Evolutionary conservation across 2,329 filamentous ascomycete genomes (phyloP), one percentile per base, ranked within the genome.

Genomic region (Myriosclerotinia curreyana): DNA sequence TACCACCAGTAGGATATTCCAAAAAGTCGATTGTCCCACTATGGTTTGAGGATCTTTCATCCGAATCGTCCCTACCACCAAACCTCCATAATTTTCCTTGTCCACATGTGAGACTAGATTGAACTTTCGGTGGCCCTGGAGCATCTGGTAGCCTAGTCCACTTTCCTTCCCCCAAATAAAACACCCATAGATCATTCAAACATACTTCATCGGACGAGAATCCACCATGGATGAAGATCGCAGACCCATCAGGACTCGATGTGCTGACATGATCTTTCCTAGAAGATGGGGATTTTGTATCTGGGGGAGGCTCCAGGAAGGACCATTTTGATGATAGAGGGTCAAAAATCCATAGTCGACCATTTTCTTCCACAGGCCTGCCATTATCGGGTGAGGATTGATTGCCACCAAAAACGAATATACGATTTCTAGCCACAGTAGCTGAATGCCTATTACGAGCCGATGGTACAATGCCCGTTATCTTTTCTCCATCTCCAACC

Each of bases 291-390:
- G 40, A 60, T 15, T 34, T 38, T 20, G 58, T 60, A 15, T 60
- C n/a, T 9, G 58, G 58, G 2, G 58, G 58, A 52, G 58, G 46
- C 22, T 60, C 46, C 5, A 60, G 22, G 22, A 60, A 60, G 14
- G 58, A 38, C 58, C 58, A 60, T 31, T 12, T 25, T 31, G 58
- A 52, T 15, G 46, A 49, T 7, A 60, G 7, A n/a, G 46, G 58
- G 22, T 60, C 58, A 5, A 60, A 51, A 28, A 60, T 28, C 58
- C 58, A 60, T 17, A 60, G n/a, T 38, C 58, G 58, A 22, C 58
- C 58, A 51, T 60, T n/a, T 15, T 60, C 58, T 51, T 49, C 22
- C 20, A 60, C 28, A 11, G 49, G 34, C 36, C 22, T 51, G 22
- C 6, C 4, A 5, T 15, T 22, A 17, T n/a, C 36, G 31, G 34